Base-by-base conservation (phyloP, 768 basidiomycete genomes). In the Artomyces pyxidatus region DNA sequence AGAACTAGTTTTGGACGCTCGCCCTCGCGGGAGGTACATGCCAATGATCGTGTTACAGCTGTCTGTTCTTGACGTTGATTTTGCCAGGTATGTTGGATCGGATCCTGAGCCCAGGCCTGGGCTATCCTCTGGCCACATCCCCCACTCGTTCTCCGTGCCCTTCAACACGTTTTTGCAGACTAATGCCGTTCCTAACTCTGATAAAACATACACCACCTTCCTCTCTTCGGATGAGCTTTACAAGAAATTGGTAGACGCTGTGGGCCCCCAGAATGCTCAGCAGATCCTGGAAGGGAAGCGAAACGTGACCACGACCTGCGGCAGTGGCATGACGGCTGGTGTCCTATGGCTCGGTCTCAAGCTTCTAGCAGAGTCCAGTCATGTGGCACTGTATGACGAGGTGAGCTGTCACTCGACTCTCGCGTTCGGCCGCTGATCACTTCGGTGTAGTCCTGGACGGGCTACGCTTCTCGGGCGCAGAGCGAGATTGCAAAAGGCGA, bases 271-370 rank as follows among this genome's bases (percentile, higher is more conserved):
- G 47, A 64, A 74, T 50, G 71, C 76, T 25, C 65, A 77, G n/a
- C 62, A 72, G 37, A 70, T 94, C 9, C 66, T 85, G 39, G 63
- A 71, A 10, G 88, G 87, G 16, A 66, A 80, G 52, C 71, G 75
- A 45, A 61, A 71, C 19, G 78, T 94, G 26, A 75, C 83, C 5
- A 80, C 86, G 11, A 85, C 75, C 50, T 99, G 95, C 68, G 95
- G 95, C 44, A 95, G 90, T 61, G 95, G 95, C 38, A 97, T 99
- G 95, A 96, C 94, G n/a, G 95, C 95, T 10, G 89, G 79, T 3
- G 72, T 97, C 12, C 72, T 97, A 6, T 97, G 96, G 94, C 73
- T 97, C 50, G 93, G 90, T n/a, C 71, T 96, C 53, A 79, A 86
- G 63, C 59, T 86, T 30, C 58, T 92, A 40, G 82, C 80, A 12